Conservation (phyloP, 768 basidiomycete genomes). For the Kwoniella mangroviensis region DNA sequence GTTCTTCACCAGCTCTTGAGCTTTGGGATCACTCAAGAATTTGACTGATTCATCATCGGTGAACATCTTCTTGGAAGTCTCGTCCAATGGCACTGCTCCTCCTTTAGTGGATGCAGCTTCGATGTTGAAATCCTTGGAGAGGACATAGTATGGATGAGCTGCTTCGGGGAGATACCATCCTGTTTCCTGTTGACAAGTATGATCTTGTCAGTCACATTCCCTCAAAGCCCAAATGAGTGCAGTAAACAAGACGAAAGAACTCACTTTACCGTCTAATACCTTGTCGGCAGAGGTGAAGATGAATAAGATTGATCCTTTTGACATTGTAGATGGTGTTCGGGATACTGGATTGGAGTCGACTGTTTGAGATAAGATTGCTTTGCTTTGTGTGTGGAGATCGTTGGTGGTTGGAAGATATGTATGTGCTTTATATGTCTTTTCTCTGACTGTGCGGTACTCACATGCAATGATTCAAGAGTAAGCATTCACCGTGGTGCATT, state of each 20-base stretch:
- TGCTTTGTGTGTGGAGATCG: no score
- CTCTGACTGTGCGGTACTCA: no score
- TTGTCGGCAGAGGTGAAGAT: constrained; percentile 73
- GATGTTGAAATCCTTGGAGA: constrained; percentile 63
- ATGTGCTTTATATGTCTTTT: no score
- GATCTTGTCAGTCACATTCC: no score
- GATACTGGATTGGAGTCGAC: background rate
- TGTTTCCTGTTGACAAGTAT: constrained; percentile 5
- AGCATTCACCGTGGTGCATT: no score
- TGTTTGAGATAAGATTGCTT: no score
- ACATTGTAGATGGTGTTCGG: constrained; percentile 20
- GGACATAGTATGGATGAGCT: constrained; percentile 71
- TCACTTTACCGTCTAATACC: constrained; percentile 59
- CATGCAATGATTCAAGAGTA: no score
- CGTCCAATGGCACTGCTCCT: constrained; percentile 73
- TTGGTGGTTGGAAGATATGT: no score
- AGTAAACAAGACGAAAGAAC: constrained; percentile 20
- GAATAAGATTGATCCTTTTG: constrained; percentile 64
- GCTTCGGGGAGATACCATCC: constrained; percentile 81
- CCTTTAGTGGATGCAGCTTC: constrained; percentile 69
- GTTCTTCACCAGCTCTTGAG: constrained; percentile 64
- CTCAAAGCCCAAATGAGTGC: background rate
- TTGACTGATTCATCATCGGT: constrained; percentile 65
- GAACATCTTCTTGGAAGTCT: constrained; percentile 60
- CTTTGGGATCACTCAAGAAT: constrained; percentile 67